phyloP scores from a whole-genome alignment of 2,329 filamentous ascomycete species.

The Colletotrichum sp. region DNA sequence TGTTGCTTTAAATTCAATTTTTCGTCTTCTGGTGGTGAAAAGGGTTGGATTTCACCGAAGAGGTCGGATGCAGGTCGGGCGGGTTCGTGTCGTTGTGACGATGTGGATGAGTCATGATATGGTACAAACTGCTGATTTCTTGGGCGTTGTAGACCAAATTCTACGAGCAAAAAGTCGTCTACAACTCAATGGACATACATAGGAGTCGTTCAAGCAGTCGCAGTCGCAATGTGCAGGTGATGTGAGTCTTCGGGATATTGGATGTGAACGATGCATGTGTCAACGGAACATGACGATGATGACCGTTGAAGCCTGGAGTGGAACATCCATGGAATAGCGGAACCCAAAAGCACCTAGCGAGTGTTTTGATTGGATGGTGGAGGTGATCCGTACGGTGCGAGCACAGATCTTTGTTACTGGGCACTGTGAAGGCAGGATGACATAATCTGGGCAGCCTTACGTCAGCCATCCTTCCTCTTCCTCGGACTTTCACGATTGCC shows the following conservation, averaged over 20 bases:
- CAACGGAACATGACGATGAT: not conserved
- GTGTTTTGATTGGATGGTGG: not conserved
- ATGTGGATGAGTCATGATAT: not conserved
- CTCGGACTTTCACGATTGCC: not conserved
- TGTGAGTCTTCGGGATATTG: not conserved
- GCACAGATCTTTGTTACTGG: not conserved
- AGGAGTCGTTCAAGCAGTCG: not conserved
- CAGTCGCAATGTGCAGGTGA: fast-evolving
- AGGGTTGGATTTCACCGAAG: not conserved
- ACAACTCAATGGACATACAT: not conserved
- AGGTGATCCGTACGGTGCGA: fast-evolving
- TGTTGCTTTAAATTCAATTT: not conserved
- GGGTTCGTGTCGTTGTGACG: not conserved
- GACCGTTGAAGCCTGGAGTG: not conserved
- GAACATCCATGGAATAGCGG: not conserved
- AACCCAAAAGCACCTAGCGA: fast-evolving
- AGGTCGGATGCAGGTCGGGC: not conserved
- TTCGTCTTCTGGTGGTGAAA: not conserved
- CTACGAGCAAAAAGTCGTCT: not conserved
- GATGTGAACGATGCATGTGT: not conserved
- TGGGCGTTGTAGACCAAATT: not conserved
- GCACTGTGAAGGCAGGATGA: not conserved
- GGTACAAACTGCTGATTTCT: not conserved
- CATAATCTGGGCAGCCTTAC: not conserved
- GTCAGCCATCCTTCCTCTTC: not conserved